Evolutionary conservation across 805 yeast species (phyloP), one percentile per base, ranked within the genome.

Genomic region (Candida suzukii): DNA sequence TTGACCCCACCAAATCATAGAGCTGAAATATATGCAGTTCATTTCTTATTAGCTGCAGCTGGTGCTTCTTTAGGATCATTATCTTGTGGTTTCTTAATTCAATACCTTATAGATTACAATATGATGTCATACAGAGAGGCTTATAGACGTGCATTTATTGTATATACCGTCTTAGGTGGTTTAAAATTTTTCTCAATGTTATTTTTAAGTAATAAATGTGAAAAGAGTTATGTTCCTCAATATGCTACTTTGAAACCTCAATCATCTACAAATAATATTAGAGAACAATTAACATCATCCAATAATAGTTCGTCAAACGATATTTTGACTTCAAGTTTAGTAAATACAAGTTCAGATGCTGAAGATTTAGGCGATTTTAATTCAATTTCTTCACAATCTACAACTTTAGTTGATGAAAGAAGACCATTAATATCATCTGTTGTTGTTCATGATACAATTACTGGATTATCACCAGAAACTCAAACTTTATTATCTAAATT

Each of bases 21-120:
- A 36, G 81, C 95, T 1, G 85, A 78, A 47, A 66, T 86, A 2
- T 87, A 78, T 65, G 93, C 93, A 0, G 66, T 81, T 49, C 86
- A 87, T 54, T 80, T 84, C 29, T 59, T 85, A 22, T 64, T 82
- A 35, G 80, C 85, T 0, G 74, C 88, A 1, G 60, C 71, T 2
- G 96, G 96, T 2, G 71, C 80, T 3, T 90, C 95, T 0, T 34
- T 80, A 2, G 96, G 96, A 1, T 70, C 88, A 0, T 62, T 83
- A 17, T 35, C 61, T 1, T 74, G 83, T 34, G 96, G 96, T 2
- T 47, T 70, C 14, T 46, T 78, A 11, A 74, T 82, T 21, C 81
- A 78, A 42, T 51, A 55, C 39, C 57, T 74, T 44, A 59, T 65
- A 31, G 40, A 62, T 33, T 35, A 42, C 1, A 32, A 43, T n/a